Conservation (phyloP, 1,139 yeast genomes). For the Protomyces macrosporus region DNA sequence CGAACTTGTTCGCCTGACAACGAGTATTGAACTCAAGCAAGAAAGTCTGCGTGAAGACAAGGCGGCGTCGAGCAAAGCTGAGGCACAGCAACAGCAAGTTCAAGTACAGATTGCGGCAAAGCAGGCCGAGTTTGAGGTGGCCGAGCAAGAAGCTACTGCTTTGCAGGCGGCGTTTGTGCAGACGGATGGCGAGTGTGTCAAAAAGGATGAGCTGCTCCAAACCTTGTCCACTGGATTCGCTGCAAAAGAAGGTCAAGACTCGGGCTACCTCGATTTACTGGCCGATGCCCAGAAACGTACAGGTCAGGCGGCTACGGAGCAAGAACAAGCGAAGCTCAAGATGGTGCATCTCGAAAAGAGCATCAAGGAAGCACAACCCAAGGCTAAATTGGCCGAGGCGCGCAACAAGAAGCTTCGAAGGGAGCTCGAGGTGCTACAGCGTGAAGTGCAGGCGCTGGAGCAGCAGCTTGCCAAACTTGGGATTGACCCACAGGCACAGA, state of each 20-base stretch:
- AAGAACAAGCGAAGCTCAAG: constrained; percentile 59
- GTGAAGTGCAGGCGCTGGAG: constrained; percentile 44
- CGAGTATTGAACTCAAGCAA: constrained; percentile 54
- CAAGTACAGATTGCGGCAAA: constrained; percentile 21
- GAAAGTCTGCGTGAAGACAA: constrained; percentile 54
- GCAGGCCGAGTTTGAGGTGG: constrained; percentile 32
- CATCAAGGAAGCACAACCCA: constrained; percentile 49
- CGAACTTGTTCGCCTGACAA: constrained; percentile 60
- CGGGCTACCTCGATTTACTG: constrained; percentile 69
- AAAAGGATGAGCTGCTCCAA: constrained; percentile 73
- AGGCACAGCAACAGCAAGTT: constrained; percentile 30
- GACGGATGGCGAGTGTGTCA: constrained; percentile 50
- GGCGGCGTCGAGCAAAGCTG: constrained; percentile 33
- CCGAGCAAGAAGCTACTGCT: constrained; percentile 44
- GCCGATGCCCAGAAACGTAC: constrained; percentile 56
- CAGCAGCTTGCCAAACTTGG: constrained; percentile 52
- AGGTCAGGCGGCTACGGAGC: constrained; percentile 51
- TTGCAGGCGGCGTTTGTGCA: constrained; percentile 46
- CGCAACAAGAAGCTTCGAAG: constrained; percentile 48
- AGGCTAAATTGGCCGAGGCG: constrained; percentile 50
- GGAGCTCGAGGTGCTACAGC: constrained; percentile 47
- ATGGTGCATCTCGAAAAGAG: constrained; percentile 55
- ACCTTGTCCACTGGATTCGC: constrained; percentile 88
- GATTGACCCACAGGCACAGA: constrained; percentile 46
- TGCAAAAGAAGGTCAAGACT: constrained; percentile 69